phyloP scores from a whole-genome alignment of 2,329 filamentous ascomycete species.

The Trichoderma afroharzianum region DNA sequence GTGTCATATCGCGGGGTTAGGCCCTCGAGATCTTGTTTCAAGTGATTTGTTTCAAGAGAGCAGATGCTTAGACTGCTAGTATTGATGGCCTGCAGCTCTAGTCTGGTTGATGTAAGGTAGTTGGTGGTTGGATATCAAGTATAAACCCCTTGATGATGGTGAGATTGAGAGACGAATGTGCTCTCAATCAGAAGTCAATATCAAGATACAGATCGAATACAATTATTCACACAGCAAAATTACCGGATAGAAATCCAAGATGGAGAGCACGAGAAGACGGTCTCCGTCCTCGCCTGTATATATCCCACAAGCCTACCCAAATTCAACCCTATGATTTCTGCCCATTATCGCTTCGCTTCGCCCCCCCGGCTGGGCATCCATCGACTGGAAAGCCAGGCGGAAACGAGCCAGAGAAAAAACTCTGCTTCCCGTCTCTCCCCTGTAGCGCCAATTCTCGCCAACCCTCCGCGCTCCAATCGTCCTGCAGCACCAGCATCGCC shows the following conservation, averaged over 20 bases:
- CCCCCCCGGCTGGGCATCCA: not conserved
- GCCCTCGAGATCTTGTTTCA: not conserved
- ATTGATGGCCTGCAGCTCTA: not conserved
- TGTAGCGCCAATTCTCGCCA: not conserved
- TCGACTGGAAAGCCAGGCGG: not conserved
- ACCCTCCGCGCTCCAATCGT: conserved; percentile 14
- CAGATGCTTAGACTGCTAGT: not conserved
- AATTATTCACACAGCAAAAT: not conserved
- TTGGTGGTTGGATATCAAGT: not conserved
- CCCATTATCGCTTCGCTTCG: not conserved
- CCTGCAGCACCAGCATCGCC: conserved; percentile 16
- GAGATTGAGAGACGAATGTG: not conserved
- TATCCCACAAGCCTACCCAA: not conserved
- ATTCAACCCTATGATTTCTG: not conserved
- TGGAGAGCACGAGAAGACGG: not conserved
- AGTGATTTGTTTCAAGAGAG: not conserved
- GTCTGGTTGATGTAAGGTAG: not conserved
- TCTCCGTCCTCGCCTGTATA: conserved; percentile 6
- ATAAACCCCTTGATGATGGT: not conserved
- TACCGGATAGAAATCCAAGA: not conserved
- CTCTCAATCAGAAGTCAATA: not conserved
- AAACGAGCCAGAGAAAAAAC: not conserved
- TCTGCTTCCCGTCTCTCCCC: not conserved
- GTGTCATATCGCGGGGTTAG: conserved; percentile 42
- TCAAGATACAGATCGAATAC: not conserved